These are phyloP conservation scores for Luffa acutangula DNA, from an alignment of 306 rosid species.

Conservation along the genomic window DNA sequence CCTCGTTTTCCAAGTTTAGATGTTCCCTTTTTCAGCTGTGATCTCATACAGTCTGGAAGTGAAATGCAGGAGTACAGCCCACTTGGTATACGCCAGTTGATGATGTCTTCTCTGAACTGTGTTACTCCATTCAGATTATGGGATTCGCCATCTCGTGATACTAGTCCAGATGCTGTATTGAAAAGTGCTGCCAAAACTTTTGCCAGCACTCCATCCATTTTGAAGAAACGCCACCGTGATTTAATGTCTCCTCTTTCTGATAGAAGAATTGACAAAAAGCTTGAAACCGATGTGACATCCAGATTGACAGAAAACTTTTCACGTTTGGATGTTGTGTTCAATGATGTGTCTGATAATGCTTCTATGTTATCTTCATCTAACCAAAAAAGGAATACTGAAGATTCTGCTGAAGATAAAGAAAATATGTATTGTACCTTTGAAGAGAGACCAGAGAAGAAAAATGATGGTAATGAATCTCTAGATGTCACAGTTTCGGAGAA, in stretches of 20 bases:
- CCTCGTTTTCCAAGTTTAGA: constrained; percentile 93
- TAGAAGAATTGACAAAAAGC: constrained; percentile 68
- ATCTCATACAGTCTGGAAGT: constrained; percentile 67
- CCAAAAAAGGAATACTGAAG: constrained; percentile 18
- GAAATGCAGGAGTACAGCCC: constrained; percentile 98
- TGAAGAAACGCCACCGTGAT: constrained; percentile 79
- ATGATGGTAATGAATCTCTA: constrained; percentile 22
- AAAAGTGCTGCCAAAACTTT: constrained; percentile 88
- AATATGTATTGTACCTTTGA: constrained; percentile 23
- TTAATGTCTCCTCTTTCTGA: constrained; percentile 84
- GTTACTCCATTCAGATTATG: constrained; percentile 84
- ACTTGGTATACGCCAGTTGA: constrained; percentile 84
- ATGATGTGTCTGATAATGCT: constrained; percentile 31
- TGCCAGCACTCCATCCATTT: constrained; percentile 70
- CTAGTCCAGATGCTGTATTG: constrained; percentile 76
- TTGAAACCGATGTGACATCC: constrained; percentile 47
- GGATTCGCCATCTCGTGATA: constrained; percentile 75
- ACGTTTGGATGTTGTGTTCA: constrained; percentile 76
- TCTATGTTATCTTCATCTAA: constrained; percentile 27
- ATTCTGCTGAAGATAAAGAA: constrained; percentile 44
- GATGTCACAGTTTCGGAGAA: constrained; percentile 20
- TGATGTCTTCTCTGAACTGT: constrained; percentile 81
- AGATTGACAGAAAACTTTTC: constrained; percentile 53
- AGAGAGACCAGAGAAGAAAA: constrained; percentile 17
- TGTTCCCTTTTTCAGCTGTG: constrained; percentile 91